phyloP scores from a whole-genome alignment of 768 basidiomycete species.

The Auriscalpium vulgare region DNA sequence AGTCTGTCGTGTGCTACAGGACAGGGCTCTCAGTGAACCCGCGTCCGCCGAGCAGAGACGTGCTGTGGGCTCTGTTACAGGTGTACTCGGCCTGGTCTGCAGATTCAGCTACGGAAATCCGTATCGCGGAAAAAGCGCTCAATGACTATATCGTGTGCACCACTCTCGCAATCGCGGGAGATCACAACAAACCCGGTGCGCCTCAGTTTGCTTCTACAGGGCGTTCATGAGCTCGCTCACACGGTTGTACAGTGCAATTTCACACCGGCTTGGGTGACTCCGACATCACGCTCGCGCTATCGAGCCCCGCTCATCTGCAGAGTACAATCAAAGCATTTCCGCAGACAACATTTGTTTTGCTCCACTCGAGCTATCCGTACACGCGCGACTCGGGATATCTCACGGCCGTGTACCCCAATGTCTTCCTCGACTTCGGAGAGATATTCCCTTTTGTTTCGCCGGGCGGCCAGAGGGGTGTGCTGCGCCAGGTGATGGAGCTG shows the following conservation, averaged over 20 bases:
- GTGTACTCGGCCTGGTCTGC: slow-evolving; percentile 19
- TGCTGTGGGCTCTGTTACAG: neutral
- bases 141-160: slow-evolving; percentile 62
- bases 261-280: slow-evolving; percentile 78
- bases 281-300: slow-evolving; percentile 49
- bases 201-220: neutral
- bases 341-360: slow-evolving; percentile 51
- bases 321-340: slow-evolving; percentile 59
- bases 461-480: slow-evolving; percentile 50
- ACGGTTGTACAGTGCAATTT: slow-evolving; percentile 55
- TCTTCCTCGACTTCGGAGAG: slow-evolving; percentile 76
- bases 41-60: slow-evolving; percentile 16
- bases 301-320: slow-evolving; percentile 64
- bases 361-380: slow-evolving; percentile 75
- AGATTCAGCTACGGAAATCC: slow-evolving; percentile 28
- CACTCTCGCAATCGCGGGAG: slow-evolving; percentile 44
- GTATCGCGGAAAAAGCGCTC: slow-evolving; percentile 51
- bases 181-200: slow-evolving; percentile 53
- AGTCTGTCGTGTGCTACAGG: slow-evolving; percentile 72
- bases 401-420: slow-evolving; percentile 61
- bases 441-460: slow-evolving; percentile 61
- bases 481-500: slow-evolving; percentile 62
- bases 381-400: slow-evolving; percentile 75
- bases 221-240: neutral
- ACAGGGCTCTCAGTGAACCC: slow-evolving; percentile 55